Evolutionary conservation across 176 grass and related monocot genomes (phyloP), one percentile per base, ranked within the genome.

Genomic region (Aegilops bicornis): DNA sequence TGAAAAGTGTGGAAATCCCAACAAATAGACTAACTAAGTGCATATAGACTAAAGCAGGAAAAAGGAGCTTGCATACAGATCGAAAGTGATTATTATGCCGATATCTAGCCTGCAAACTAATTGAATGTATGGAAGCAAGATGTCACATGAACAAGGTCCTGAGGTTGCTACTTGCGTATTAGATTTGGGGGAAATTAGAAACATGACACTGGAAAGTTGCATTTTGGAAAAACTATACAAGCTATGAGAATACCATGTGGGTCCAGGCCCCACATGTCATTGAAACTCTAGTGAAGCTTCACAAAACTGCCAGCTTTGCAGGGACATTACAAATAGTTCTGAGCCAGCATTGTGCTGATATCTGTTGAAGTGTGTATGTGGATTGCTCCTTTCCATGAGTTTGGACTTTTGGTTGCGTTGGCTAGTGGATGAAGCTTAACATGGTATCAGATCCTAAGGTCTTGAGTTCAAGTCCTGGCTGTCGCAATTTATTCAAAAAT

Each of bases 121-220:
- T 12, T n/a, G 3, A 73, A 86, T 32, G 69, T 19, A 73, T 30
- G 48, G 42, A 14, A 86, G 76, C 75, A 86, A 69, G 59, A n/a
- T 81, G 52, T 65, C 16, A 67, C 64, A 23, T 63, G 22, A 81
- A 64, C 56, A 87, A 75, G 69, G 39, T 25, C 78, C 58, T 76
- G 23, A 54, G 25, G 43, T 19, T 54, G 45, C 74, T 8, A 23
- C 60, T 63, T 63, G 9, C 45, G 20, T 77, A 56, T 77, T 56
- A 75, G 54, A 77, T 56, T 56, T 77, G 47, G 33, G 45, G 8
- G 19, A 54, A 76, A 30, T 31, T 4, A 11, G 8, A 77, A 77
- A 17, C 17, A 77, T 77, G 47, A 13, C 19, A 58, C 29, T 33
- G 74, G 47, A 56, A 76, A 63, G 60, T 63, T 63, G n/a, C n/a